phyloP scores from a whole-genome alignment of 2,329 filamentous ascomycete species.

The Periconia sp. region DNA sequence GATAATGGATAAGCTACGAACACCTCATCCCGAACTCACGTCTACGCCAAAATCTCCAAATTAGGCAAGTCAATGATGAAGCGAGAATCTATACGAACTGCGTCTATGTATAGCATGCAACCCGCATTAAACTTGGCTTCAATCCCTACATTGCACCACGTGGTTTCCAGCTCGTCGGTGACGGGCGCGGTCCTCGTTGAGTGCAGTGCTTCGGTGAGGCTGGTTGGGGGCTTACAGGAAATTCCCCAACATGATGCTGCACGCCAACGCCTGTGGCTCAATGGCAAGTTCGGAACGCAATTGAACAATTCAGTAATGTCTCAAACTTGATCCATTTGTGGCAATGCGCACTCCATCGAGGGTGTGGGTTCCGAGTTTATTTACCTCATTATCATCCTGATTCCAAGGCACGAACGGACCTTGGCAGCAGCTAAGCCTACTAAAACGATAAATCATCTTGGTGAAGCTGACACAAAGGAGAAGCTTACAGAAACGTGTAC shows the following conservation, averaged over 20 bases:
- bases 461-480: background rate
- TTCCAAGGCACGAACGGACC: background rate
- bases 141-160: conserved; percentile 16
- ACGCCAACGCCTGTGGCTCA: background rate
- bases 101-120: conserved; percentile 16
- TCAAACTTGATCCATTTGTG: conserved; percentile 4
- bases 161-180: conserved; percentile 24
- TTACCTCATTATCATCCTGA: background rate
- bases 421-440: background rate
- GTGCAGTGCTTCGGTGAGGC: conserved; percentile 14
- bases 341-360: background rate
- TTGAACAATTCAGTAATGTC: background rate
- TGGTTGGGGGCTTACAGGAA: background rate
- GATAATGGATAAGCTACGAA: conserved; percentile 30
- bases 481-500: background rate
- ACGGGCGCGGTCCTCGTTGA: conserved; percentile 13
- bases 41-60: conserved; percentile 1
- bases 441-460: background rate
- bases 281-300: background rate
- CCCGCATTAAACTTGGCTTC: conserved; percentile 1
- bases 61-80: conserved; percentile 9
- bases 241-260: conserved; percentile 4
- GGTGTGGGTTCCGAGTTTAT: background rate
- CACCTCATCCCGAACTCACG: background rate
- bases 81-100: conserved; percentile 14